A percentile compares a stretch with the other conserved stretches of the same genome.
phyloP scores from a whole-genome alignment of 192 early-diverging fungal species.

The Allomyces macrogynus region DNA sequence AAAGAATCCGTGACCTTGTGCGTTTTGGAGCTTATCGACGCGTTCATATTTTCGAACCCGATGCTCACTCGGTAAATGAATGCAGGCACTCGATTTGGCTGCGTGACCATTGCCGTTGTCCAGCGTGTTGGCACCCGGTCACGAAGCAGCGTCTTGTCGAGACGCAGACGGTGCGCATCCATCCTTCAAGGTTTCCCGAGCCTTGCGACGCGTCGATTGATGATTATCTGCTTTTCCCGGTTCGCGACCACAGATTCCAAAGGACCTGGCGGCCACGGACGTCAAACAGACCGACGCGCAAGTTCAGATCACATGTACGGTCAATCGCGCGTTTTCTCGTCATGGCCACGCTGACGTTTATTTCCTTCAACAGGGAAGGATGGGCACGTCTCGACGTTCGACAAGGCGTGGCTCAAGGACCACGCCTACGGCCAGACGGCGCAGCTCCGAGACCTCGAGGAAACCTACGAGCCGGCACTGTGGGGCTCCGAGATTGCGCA shows the following conservation, averaged over 20 bases:
- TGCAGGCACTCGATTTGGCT: conserved; percentile 55
- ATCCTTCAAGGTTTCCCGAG: neutral
- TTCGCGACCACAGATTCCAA: conserved; percentile 18
- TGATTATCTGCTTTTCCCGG: neutral
- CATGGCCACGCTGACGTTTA: neutral
- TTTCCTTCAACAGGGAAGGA: neutral
- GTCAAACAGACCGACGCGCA: conserved; percentile 17
- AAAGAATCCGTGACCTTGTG: too few species aligned
- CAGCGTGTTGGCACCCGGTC: conserved; percentile 47
- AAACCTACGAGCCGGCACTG: conserved; percentile 3
- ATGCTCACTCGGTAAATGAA: too few species aligned
- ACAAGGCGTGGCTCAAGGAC: conserved; percentile 1
- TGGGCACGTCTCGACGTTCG: conserved; percentile 1
- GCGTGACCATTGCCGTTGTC: conserved; percentile 63
- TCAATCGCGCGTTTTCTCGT: neutral
- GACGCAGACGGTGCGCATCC: conserved; percentile 27
- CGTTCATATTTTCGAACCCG: too few species aligned
- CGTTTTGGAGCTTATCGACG: too few species aligned
- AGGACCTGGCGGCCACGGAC: conserved; percentile 24
- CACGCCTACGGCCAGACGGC: conserved; percentile 2
- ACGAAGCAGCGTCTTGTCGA: conserved; percentile 59
- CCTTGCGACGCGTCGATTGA: neutral
- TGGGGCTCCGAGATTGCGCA: conserved; percentile 19
- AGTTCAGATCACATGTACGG: conserved; percentile 22
- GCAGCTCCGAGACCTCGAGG: conserved; percentile 11